phyloP scores from a whole-genome alignment of 257 asterid genomes.

The Galeopsis tetrahit region DNA sequence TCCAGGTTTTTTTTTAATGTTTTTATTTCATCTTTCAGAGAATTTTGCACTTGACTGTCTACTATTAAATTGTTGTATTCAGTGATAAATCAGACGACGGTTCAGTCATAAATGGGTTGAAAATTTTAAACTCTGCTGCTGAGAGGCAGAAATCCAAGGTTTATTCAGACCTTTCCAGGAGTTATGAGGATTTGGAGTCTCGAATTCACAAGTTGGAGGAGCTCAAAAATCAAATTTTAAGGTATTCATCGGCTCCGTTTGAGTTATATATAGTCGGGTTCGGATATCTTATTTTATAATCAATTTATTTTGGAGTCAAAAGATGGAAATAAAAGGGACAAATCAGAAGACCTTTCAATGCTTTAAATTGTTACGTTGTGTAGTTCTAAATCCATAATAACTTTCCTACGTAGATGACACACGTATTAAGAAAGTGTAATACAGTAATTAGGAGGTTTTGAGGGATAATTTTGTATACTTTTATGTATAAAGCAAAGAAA shows the following conservation, averaged over 20 bases:
- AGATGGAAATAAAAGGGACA: neutral
- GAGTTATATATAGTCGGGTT: no score
- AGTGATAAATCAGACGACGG: conserved; percentile 38
- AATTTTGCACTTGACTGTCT: conserved; percentile 7
- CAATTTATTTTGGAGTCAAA: neutral
- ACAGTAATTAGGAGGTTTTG: no score
- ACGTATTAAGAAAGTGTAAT: no score
- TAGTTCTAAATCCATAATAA: neutral
- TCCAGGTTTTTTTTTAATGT: conserved; percentile 18
- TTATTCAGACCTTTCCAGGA: conserved; percentile 49
- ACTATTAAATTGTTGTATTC: neutral
- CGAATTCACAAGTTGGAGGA: conserved; percentile 46
- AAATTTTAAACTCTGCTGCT: conserved; percentile 31
- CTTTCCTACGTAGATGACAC: no score
- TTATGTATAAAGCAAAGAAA: no score
- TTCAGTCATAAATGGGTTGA: conserved; percentile 32
- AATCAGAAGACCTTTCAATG: neutral
- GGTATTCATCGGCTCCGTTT: no score
- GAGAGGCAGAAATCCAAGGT: conserved; percentile 49
- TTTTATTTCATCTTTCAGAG: neutral
- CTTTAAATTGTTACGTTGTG: neutral
- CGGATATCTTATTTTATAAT: neutral
- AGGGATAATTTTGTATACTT: no score
- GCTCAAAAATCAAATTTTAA: conserved; percentile 56
- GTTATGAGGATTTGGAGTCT: conserved; percentile 46